A percentile compares a stretch with the other conserved stretches of the same genome.
phyloP scores from a whole-genome alignment of 164 flowering plant genomes.

The Umbilicus rupestris region DNA sequence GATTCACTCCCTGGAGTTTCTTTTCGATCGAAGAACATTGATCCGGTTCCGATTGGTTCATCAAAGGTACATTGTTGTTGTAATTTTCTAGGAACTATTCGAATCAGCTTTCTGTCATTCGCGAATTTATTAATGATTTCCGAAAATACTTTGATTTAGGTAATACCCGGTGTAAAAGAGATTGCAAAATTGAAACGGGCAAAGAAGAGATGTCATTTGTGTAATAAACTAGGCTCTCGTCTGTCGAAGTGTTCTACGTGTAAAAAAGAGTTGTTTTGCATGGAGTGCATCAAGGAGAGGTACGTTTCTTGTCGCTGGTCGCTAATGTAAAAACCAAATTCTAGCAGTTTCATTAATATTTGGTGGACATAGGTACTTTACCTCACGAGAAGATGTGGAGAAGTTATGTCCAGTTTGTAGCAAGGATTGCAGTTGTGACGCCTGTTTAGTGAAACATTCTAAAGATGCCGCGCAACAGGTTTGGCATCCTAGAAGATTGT shows the following conservation, averaged over 20 bases:
- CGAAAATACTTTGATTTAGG: slow-evolving; percentile 21
- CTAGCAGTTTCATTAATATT: neutral
- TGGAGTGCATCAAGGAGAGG: slow-evolving; percentile 48
- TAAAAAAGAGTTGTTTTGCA: slow-evolving; percentile 42
- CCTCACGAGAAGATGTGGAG: slow-evolving; percentile 43
- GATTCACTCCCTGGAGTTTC: slow-evolving; percentile 22
- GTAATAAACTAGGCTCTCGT: slow-evolving; percentile 24
- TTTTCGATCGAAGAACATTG: slow-evolving; percentile 75
- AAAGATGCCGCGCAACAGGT: slow-evolving; percentile 47
- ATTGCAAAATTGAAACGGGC: slow-evolving; percentile 22
- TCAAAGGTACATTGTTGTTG: slow-evolving; percentile 38
- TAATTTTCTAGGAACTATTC: neutral
- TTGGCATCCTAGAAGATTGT: slow-evolving; percentile 14
- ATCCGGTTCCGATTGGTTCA: slow-evolving; percentile 44
- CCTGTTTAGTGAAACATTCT: slow-evolving; percentile 31
- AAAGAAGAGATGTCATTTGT: slow-evolving; percentile 53
- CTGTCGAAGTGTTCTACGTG: slow-evolving; percentile 48
- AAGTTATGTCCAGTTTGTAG: slow-evolving; percentile 66
- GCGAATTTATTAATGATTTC: neutral
- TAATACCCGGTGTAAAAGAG: slow-evolving; percentile 31
- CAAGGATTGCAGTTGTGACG: slow-evolving; percentile 54
- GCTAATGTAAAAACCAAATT: neutral
- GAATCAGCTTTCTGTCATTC: neutral
- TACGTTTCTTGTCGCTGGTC: neutral
- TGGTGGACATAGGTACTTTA: slow-evolving; percentile 30